Percentiles rank a stretch among this genome's conserved stretches.
These are phyloP conservation scores for Epichloe glyceriae DNA, from an alignment of 2,329 filamentous ascomycete genomes.

Conservation along the genomic window DNA sequence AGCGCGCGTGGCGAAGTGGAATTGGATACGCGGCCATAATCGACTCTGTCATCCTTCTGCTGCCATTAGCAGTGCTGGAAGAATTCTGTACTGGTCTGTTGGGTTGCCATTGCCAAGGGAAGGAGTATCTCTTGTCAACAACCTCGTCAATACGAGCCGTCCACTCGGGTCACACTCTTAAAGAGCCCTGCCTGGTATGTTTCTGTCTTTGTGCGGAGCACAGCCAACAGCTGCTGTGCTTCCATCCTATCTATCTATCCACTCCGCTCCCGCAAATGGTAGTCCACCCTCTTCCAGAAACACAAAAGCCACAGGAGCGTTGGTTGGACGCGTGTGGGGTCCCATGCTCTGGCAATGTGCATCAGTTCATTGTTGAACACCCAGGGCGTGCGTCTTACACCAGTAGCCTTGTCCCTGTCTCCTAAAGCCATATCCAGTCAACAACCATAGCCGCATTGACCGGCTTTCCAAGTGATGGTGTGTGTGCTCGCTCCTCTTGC, in stretches of 20 bases:
- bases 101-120: too few relatives aligned
- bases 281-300: background rate
- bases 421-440: background rate
- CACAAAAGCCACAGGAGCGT: background rate
- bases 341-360: background rate
- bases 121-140: too few relatives aligned
- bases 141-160: too few relatives aligned
- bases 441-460: too few relatives aligned
- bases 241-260: too few relatives aligned
- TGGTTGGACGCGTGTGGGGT: background rate
- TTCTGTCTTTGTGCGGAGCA: too few relatives aligned
- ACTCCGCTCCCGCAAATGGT: too few relatives aligned
- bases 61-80: too few relatives aligned
- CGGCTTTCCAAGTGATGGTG: background rate
- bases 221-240: too few relatives aligned
- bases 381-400: background rate
- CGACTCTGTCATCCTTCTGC: background rate
- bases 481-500: background rate
- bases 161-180: too few relatives aligned
- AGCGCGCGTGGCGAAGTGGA: background rate
- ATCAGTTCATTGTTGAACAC: background rate
- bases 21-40: background rate
- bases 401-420: background rate
- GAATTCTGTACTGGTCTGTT: too few relatives aligned
- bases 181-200: too few relatives aligned